Conservation (phyloP, 805 yeast genomes). For the Alloascoidea hylecoeti region DNA sequence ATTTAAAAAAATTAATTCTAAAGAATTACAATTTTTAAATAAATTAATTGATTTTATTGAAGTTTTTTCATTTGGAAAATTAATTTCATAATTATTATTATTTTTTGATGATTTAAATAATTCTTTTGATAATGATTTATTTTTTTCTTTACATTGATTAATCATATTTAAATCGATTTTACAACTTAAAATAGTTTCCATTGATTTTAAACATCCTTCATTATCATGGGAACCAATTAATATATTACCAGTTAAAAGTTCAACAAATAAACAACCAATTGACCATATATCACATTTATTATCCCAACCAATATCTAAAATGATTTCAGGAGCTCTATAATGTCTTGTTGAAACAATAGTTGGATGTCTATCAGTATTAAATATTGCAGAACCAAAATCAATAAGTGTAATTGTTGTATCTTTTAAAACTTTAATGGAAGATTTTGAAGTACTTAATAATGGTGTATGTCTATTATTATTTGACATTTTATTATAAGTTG, state of each 20-base stretch:
- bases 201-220: slow-evolving; percentile 69
- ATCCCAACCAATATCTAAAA: slow-evolving; percentile 74
- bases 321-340: slow-evolving; percentile 77
- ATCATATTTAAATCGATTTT: neutral
- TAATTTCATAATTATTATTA: slow-evolving; percentile 5
- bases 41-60: slow-evolving; percentile 16
- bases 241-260: slow-evolving; percentile 69
- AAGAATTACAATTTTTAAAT: slow-evolving; percentile 16
- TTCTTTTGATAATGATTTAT: slow-evolving; percentile 27
- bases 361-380: slow-evolving; percentile 69
- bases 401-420: slow-evolving; percentile 66
- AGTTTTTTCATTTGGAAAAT: slow-evolving; percentile 16
- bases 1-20: slow-evolving; percentile 4
- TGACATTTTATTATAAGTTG: slow-evolving; percentile 24
- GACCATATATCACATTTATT: slow-evolving; percentile 83
- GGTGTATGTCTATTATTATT: slow-evolving; percentile 19
- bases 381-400: slow-evolving; percentile 75
- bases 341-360: slow-evolving; percentile 70
- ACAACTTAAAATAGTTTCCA: slow-evolving; percentile 50
- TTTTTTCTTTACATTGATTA: too few relatives aligned
- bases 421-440: slow-evolving; percentile 28
- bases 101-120: slow-evolving; percentile 8
- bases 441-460: slow-evolving; percentile 12
- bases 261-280: slow-evolving; percentile 66
- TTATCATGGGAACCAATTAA: slow-evolving; percentile 72